Evolutionary conservation across 805 yeast genomes (phyloP).

Genomic region (Cyberlindnera nakhonratchasimensis): DNA sequence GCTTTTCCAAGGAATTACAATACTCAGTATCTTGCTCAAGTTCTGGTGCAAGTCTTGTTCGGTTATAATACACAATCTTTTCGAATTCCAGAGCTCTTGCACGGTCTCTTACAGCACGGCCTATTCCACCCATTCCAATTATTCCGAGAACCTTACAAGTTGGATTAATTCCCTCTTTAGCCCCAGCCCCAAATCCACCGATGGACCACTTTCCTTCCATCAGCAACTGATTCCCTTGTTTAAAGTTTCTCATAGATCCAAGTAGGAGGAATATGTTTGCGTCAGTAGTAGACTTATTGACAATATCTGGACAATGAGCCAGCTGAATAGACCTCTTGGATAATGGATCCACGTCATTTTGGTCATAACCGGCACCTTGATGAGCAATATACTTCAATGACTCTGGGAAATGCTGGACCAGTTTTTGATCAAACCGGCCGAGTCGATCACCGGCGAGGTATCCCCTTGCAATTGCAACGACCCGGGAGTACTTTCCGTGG

Average conservation of each 20-base stretch:
- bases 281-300: constrained; percentile 61
- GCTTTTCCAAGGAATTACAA: constrained; percentile 27
- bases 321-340: constrained; percentile 37
- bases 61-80: constrained; percentile 51
- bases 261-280: constrained; percentile 50
- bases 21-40: constrained; percentile 39
- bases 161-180: constrained; percentile 41
- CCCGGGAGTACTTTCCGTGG: constrained; percentile 31
- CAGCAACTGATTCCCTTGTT: constrained; percentile 31
- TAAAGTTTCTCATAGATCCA: constrained; percentile 49
- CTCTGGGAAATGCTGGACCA: constrained; percentile 41
- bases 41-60: constrained; percentile 40
- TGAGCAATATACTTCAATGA: constrained; percentile 43
- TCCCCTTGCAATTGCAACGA: constrained; percentile 52
- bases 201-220: constrained; percentile 28
- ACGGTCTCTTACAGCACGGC: constrained; percentile 46
- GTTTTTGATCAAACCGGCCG: constrained; percentile 44
- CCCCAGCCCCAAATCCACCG: constrained; percentile 36
- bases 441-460: constrained; percentile 47
- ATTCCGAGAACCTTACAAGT: constrained; percentile 48
- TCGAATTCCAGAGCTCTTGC: constrained; percentile 47
- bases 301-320: constrained; percentile 39
- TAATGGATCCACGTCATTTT: constrained; percentile 41
- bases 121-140: constrained; percentile 58
- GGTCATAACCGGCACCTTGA: constrained; percentile 55